Conservation (phyloP, 305 asterid genomes). For the Solanum hybrid region DNA sequence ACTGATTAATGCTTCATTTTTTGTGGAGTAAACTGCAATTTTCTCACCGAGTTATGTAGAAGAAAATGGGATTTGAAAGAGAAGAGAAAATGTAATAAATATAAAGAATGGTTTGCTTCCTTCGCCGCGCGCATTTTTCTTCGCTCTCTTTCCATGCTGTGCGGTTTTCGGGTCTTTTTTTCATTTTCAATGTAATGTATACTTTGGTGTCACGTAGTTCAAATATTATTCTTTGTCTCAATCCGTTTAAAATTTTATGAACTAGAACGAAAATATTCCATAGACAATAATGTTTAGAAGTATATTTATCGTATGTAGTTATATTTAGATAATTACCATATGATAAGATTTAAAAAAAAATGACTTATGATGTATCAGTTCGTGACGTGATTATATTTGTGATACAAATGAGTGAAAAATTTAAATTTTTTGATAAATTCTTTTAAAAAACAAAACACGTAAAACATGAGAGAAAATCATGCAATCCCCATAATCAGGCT, state of each 20-base stretch:
- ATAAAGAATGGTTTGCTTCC: constrained; percentile 22
- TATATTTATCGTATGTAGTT: neutral
- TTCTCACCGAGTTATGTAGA: neutral
- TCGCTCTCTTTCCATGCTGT: neutral
- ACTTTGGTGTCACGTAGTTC: neutral
- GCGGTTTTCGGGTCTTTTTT: neutral
- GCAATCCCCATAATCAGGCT: neutral
- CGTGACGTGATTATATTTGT: no score
- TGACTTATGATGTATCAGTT: neutral
- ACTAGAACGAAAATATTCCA: neutral
- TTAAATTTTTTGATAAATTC: no score
- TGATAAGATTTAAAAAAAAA: neutral
- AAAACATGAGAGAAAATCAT: neutral
- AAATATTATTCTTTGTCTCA: no score
- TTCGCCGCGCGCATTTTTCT: constrained; percentile 32
- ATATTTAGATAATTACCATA: no score
- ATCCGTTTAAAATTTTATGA: neutral
- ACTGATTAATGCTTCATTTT: neutral
- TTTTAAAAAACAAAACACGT: no score
- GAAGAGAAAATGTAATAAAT: constrained; percentile 20
- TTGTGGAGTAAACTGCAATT: neutral
- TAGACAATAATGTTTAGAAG: neutral
- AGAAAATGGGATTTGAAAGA: neutral
- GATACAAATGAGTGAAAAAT: neutral
- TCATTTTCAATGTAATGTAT: neutral